A percentile compares a stretch with the other conserved stretches of the same genome.
These are phyloP conservation scores for Penicillium sp. DNA, from an alignment of 2,329 filamentous ascomycete species.

Conservation along the genomic window DNA sequence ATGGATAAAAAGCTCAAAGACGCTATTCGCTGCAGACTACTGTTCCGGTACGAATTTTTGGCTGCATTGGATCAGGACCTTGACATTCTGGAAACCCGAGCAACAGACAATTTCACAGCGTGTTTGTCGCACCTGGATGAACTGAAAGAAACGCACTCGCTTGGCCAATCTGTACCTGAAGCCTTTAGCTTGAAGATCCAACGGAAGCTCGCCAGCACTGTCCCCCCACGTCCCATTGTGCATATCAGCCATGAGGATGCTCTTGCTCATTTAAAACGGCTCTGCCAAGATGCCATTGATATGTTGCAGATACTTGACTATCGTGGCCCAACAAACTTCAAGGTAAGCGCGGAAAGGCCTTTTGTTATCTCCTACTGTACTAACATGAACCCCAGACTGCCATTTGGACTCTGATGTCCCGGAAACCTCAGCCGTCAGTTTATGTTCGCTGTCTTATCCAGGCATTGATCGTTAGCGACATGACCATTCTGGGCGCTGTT, in stretches of 20 bases:
- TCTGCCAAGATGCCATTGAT: constrained; percentile 73
- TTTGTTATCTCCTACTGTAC: not conserved
- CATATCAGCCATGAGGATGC: constrained; percentile 72
- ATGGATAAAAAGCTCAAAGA: constrained; percentile 41
- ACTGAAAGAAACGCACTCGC: constrained; percentile 60
- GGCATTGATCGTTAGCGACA: constrained; percentile 71
- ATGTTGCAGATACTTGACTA: constrained; percentile 69
- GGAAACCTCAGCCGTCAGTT: constrained; percentile 78
- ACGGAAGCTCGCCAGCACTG: constrained; percentile 86
- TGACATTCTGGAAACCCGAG: constrained; percentile 31
- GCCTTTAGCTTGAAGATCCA: constrained; percentile 91
- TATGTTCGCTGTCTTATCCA: constrained; percentile 82
- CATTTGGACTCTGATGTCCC: constrained; percentile 71
- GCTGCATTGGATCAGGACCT: constrained; percentile 41
- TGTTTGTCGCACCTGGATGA: constrained; percentile 50
- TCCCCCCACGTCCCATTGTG: constrained; percentile 88
- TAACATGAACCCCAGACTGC: constrained; percentile 58
- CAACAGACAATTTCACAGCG: constrained; percentile 28
- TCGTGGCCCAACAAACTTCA: constrained; percentile 66
- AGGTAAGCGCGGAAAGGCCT: constrained; percentile 51
- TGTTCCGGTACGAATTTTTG: constrained; percentile 60
- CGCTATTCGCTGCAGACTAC: constrained; percentile 66
- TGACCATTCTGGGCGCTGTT: constrained; percentile 66
- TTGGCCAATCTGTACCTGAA: constrained; percentile 68
- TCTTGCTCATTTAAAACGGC: constrained; percentile 65